Base-by-base conservation (phyloP, 768 basidiomycete genomes). In the Trametes cingulata region DNA sequence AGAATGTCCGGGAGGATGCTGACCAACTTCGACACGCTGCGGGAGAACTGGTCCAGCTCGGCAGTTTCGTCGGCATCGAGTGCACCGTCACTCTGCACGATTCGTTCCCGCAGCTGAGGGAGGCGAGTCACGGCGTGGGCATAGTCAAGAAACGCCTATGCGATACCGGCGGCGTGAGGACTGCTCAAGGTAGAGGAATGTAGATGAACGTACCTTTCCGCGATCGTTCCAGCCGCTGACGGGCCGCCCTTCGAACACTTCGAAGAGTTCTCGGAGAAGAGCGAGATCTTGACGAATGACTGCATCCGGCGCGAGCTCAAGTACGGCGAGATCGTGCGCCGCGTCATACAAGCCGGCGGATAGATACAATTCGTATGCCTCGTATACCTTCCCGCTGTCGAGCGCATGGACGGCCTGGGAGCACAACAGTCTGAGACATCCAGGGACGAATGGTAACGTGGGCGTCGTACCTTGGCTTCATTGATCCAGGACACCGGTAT, bases 401-500 rank as follows among this genome's bases (percentile, higher is more conserved):
- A 85, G 79, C 20, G 85, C 85, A 70, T 82, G 77, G 48, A 85
- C 80, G 6, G 88, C 93, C 93, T 92, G 68, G 25, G n/a, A 29
- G 42, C 13, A 9, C 12, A 41, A 35, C 36, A 37, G 13, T 25
- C 3, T 39, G 13, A 39, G 41, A 29, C 19, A 20, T 17, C 6
- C 33, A 40, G 29, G n/a, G 14, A 7, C 43, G 57, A 41, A 33
- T 43, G 5, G 3, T 56, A 52, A 59, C 20, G 17, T 51, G 33
- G 58, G 47, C 50, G 58, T 33, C 47, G 57, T 45, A 92, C 93
- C 83, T 91, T 90, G 12, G 94, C 91, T 70, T 95, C 92, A 39
- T 88, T 83, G n/a, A 98, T 81, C 95, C 96, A 99, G 6, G 83
- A 73, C 52, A 83, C 73, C 0, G 97, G 97, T 33, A 98, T 82